Base-by-base conservation (phyloP, 2,329 filamentous ascomycete species). In the Escovopsis weberi region DNA sequence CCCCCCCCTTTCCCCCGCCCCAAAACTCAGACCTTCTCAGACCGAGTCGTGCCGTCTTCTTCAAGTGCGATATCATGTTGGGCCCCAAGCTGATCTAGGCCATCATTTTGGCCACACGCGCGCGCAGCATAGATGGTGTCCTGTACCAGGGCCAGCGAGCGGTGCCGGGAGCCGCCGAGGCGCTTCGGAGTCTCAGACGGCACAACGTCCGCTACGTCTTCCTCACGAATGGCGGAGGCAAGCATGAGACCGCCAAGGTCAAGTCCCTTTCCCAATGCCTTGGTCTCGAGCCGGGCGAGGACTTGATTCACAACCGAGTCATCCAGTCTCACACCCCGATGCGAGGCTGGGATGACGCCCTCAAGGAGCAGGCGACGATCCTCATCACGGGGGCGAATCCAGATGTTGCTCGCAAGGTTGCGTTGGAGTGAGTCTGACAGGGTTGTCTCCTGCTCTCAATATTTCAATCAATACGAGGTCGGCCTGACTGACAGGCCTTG, bases 211-310 rank as follows among this genome's bases (percentile, higher is more conserved):
- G 88, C 11, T 96, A 94, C 64, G 89, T 98, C 54, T 76, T 98
- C 32, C 71, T 98, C 48, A 98, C 91, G 45, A 98, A 98, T 62
- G 91, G 91, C 52, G 91, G 91, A 36, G 91, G 91, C 45, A 86
- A 82, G 56, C 76, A 79, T 48, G 89, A 96, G 62, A 49, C 55
- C 15, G 56, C 53, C 36, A 64, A 64, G 44, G 58, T 50, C 10
- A 54, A 53, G 2, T 62, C 61, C 4, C 44, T 64, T 32, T 52
- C 53, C 26, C 54, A 59, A 43, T 52, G 60, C 4, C 53, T 64
- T 2, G 50, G 55, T 4, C 46, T 63, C 2, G 45, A 49, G 6
- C 49, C 53, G n/a, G 49, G 59, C 3, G 55, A 62, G 30, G 55
- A 61, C 30, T 53, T 61, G 33, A 51, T 64, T 35, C 56, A 51